These are phyloP conservation scores for Penstemon eatonii DNA, from an alignment of 257 asterid species.

Conservation along the genomic window DNA sequence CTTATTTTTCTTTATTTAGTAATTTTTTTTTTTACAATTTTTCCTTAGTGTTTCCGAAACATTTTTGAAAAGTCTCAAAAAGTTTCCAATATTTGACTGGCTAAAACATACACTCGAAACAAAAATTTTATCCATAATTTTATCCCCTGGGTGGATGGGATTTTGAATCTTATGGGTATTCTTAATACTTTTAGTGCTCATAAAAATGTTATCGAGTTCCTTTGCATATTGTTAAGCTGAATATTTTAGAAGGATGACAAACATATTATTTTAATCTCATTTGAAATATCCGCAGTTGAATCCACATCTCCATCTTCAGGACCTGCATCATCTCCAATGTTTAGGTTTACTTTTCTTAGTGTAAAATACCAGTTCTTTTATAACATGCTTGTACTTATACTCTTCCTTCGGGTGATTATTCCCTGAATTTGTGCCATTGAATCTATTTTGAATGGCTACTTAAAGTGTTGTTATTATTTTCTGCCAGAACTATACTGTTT, in stretches of 20 bases:
- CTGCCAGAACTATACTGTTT: slow-evolving; percentile 65
- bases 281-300: not conserved
- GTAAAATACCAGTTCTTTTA: not conserved
- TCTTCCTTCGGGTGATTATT: not conserved
- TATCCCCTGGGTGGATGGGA: not conserved
- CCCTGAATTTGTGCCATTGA: slow-evolving; percentile 14
- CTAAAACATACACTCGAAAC: no score
- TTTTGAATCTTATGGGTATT: not conserved
- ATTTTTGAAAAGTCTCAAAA: no score
- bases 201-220: not conserved
- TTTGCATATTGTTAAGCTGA: not conserved
- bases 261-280: not conserved
- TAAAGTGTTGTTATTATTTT: slow-evolving; percentile 18
- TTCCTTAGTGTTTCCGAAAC: no score
- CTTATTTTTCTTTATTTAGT: no score
- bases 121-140: not conserved
- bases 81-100: no score
- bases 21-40: no score
- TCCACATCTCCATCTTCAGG: slow-evolving; percentile 7
- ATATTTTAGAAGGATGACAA: not conserved
- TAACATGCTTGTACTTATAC: slow-evolving; percentile 7
- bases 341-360: slow-evolving; percentile 4
- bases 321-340: not conserved
- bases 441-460: slow-evolving; percentile 18
- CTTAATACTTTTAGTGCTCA: not conserved